A percentile compares a stretch with the other conserved stretches of the same genome.
Evolutionary conservation across 2,329 filamentous ascomycete species (phyloP).

Genomic region (Epichloe hybrida): DNA sequence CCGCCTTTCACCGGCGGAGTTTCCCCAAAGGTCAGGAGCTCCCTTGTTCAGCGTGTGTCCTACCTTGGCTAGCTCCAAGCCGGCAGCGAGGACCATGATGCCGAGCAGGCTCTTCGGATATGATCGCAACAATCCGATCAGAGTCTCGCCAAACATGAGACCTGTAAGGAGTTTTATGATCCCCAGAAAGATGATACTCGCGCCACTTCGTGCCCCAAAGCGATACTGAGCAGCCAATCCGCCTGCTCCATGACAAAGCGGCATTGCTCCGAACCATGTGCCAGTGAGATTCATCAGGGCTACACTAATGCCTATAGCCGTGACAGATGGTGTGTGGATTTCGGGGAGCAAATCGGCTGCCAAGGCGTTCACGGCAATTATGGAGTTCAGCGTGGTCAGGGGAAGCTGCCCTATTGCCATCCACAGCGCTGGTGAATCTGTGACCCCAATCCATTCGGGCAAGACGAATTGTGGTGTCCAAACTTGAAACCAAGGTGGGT

Average conservation of each 20-base stretch:
- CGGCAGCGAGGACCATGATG: slow-evolving; percentile 81
- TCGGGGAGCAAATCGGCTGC: slow-evolving; percentile 63
- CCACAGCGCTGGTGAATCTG: slow-evolving; percentile 23
- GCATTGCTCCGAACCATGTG: slow-evolving; percentile 92
- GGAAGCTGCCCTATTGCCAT: slow-evolving; percentile 79
- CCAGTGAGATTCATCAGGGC: slow-evolving; percentile 70
- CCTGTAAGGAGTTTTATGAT: slow-evolving; percentile 63
- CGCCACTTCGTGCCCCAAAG: slow-evolving; percentile 80
- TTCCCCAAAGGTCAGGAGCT: slow-evolving; percentile 45
- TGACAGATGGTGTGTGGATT: slow-evolving; percentile 54
- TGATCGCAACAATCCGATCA: slow-evolving; percentile 54
- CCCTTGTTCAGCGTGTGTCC: slow-evolving; percentile 73
- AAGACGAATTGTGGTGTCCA: slow-evolving; percentile 43
- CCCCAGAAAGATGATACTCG: slow-evolving; percentile 70
- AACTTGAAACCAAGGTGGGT: slow-evolving; percentile 38
- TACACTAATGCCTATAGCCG: slow-evolving; percentile 68
- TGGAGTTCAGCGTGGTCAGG: slow-evolving; percentile 84
- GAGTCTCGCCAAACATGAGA: slow-evolving; percentile 56
- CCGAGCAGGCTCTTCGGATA: slow-evolving; percentile 72
- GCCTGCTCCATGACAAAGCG: slow-evolving; percentile 84
- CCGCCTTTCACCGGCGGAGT: slow-evolving; percentile 32
- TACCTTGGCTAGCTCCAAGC: slow-evolving; percentile 74
- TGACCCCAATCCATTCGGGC: slow-evolving; percentile 19
- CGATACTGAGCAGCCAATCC: slow-evolving; percentile 82
- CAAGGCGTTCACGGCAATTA: slow-evolving; percentile 75